Percentiles rank a stretch among this genome's conserved stretches.
phyloP scores from a whole-genome alignment of 768 basidiomycete genomes.

The Trametes punicea region DNA sequence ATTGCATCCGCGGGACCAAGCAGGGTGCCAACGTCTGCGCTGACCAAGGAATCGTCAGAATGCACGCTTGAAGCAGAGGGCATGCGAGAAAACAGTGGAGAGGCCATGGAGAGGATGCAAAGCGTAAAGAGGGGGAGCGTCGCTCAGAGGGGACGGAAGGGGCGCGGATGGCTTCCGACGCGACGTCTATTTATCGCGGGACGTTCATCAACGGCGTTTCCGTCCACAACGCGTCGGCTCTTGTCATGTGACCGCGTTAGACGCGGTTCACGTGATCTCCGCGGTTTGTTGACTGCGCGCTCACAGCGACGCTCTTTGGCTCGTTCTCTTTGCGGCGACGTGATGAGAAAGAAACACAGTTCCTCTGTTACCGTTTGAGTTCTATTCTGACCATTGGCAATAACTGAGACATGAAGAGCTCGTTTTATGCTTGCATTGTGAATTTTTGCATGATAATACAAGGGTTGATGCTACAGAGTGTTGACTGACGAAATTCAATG shows the following conservation, averaged over 20 bases:
- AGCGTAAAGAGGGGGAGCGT: neutral
- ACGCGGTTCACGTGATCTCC: conserved; percentile 15
- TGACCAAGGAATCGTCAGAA: conserved; percentile 39
- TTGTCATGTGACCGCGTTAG: conserved; percentile 13
- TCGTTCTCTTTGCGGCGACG: neutral
- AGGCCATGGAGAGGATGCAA: neutral
- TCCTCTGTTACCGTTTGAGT: no score
- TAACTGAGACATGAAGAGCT: neutral
- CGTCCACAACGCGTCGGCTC: conserved; percentile 17
- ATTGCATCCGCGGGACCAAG: conserved; percentile 30
- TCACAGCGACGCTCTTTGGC: neutral
- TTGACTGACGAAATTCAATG: neutral
- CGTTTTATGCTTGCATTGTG: neutral
- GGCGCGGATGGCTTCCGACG: neutral
- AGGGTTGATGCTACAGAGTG: neutral
- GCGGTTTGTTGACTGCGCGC: conserved; percentile 15
- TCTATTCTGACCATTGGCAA: no score
- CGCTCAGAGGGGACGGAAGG: neutral
- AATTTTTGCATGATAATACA: neutral
- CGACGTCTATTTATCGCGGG: conserved; percentile 17
- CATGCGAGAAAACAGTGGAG: conserved; percentile 45
- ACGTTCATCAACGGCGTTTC: conserved; percentile 13
- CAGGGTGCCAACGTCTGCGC: conserved; percentile 30
- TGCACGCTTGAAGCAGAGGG: conserved; percentile 55
- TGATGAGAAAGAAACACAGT: no score